phyloP scores from a whole-genome alignment of 768 basidiomycete genomes.

The Termitomyces sp. region DNA sequence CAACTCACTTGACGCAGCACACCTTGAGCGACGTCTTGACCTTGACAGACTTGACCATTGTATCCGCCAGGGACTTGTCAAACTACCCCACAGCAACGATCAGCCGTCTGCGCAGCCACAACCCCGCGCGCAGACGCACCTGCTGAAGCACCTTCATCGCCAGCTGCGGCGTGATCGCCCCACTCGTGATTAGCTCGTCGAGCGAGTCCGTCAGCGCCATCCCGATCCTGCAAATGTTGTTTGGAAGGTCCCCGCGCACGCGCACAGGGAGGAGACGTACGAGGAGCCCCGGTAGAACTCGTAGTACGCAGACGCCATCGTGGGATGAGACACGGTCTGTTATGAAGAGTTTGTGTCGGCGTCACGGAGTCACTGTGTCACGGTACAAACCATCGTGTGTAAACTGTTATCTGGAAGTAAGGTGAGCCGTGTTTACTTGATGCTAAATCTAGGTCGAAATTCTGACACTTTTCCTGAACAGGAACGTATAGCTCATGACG shows the following conservation, averaged over 20 bases:
- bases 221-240: slow-evolving; percentile 64
- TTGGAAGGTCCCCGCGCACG: no score
- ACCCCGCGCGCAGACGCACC: slow-evolving; percentile 43
- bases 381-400: no score
- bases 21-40: slow-evolving; percentile 93
- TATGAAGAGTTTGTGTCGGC: no score
- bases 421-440: no score
- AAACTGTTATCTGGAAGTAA: no score
- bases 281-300: slow-evolving; percentile 91
- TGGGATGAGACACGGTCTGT: no score
- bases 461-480: no score
- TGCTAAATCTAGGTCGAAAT: no score
- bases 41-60: slow-evolving; percentile 90
- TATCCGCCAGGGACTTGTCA: slow-evolving; percentile 92
- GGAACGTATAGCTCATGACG: no score
- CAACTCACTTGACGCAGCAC: no score
- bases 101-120: neutral
- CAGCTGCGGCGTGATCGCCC: slow-evolving; percentile 93
- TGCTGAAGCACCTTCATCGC: slow-evolving; percentile 99
- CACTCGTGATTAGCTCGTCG: slow-evolving; percentile 96
- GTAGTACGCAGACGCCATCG: slow-evolving; percentile 82
- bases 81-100: slow-evolving; percentile 57
- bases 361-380: neutral
- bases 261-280: slow-evolving; percentile 30
- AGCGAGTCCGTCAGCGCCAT: slow-evolving; percentile 97